These are phyloP conservation scores for Salisapilia sapeloensis DNA, from an alignment of 352 stramenopile genomes.

Conservation along the genomic window DNA sequence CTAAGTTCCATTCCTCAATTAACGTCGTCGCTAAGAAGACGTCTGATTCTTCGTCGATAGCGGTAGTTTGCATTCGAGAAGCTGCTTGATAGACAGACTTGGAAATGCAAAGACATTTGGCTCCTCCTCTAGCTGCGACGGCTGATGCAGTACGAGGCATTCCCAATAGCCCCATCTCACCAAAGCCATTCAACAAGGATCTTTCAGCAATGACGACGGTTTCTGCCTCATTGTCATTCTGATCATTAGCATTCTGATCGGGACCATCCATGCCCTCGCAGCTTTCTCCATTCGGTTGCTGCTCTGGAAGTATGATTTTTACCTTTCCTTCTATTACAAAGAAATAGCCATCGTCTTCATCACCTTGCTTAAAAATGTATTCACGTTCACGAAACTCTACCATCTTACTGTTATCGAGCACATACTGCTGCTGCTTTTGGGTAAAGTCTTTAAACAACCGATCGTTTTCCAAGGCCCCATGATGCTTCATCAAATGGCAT, in stretches of 20 bases:
- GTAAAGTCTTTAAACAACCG: conserved; percentile 42
- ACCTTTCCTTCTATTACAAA: conserved; percentile 43
- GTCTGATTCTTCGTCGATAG: conserved; percentile 30
- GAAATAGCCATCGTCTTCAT: conserved; percentile 44
- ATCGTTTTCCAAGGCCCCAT: conserved; percentile 38
- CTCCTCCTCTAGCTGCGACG: conserved; percentile 16
- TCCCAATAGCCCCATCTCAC: conserved; percentile 59
- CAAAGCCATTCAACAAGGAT: conserved; percentile 48
- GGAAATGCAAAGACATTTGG: too few relatives aligned
- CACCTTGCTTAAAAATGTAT: conserved; percentile 30
- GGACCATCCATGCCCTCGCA: neutral
- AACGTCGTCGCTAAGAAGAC: conserved; percentile 38
- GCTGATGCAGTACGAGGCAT: conserved; percentile 32
- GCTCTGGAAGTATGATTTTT: conserved; percentile 30
- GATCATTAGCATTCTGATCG: neutral
- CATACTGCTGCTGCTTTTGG: conserved; percentile 12
- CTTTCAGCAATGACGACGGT: conserved; percentile 29
- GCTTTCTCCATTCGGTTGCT: neutral
- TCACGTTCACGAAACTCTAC: conserved; percentile 21
- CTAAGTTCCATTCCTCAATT: conserved; percentile 51
- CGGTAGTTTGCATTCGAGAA: conserved; percentile 2
- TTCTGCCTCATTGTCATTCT: conserved; percentile 1
- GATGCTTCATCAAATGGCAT: conserved; percentile 25
- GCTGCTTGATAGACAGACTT: too few relatives aligned
- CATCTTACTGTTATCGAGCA: conserved; percentile 33